These are phyloP conservation scores for Gossypium rotundifolium DNA, from an alignment of 345 rosid genomes.

Conservation along the genomic window DNA sequence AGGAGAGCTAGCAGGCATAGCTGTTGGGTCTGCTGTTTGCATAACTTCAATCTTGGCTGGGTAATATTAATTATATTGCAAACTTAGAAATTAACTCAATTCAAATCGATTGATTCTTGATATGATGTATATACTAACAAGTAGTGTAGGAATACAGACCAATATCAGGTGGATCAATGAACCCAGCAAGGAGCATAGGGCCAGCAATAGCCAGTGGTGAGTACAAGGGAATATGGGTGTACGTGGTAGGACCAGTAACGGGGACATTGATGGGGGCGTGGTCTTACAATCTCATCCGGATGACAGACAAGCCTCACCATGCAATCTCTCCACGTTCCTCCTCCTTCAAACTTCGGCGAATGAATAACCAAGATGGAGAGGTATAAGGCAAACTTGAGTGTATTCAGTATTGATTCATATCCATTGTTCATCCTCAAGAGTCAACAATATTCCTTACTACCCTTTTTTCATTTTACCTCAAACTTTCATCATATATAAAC, in stretches of 20 bases:
- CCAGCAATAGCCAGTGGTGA: slow-evolving; percentile 44
- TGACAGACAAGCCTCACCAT: slow-evolving; percentile 17
- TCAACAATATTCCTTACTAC: no score
- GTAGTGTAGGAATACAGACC: slow-evolving; percentile 32
- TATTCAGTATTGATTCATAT: no score
- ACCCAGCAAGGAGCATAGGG: slow-evolving; percentile 52
- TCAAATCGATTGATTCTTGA: background rate
- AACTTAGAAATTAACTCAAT: no score
- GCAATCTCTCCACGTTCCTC: slow-evolving; percentile 21
- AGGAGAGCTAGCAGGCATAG: slow-evolving; percentile 54
- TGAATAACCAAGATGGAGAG: slow-evolving; percentile 14
- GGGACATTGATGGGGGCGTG: slow-evolving; percentile 42
- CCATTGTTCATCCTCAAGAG: no score
- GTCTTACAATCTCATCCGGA: slow-evolving; percentile 33
- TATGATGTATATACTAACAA: background rate
- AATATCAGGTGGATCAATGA: slow-evolving; percentile 53
- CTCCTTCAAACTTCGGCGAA: slow-evolving; percentile 23
- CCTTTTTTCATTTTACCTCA: no score
- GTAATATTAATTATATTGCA: slow-evolving; percentile 15
- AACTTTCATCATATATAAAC: no score
- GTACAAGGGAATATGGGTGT: slow-evolving; percentile 48
- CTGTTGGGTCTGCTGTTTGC: slow-evolving; percentile 54
- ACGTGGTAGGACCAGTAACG: slow-evolving; percentile 37
- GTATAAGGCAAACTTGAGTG: background rate
- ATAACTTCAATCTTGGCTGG: slow-evolving; percentile 51